Evolutionary conservation across 352 stramenopile species (phyloP), one percentile per base, ranked within the genome.

Genomic region (Elongisporangium senticosum): DNA sequence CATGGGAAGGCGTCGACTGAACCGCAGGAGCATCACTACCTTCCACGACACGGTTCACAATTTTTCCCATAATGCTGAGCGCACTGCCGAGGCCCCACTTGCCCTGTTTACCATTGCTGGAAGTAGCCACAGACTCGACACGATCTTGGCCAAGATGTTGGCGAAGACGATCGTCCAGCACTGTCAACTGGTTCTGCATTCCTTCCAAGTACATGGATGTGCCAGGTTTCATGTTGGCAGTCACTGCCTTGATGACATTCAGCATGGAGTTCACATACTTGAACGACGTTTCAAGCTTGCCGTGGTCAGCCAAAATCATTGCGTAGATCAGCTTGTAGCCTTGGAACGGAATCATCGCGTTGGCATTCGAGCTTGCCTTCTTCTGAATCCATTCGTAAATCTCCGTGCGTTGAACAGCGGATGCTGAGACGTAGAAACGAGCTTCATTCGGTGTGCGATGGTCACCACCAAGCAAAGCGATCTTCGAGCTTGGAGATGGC

Each of bases 251-350:
- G 48, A 96, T 82, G 19, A 89, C 71, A n/a, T 68, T 77, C 17
- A 93, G 64, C 86, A 96, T 96, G 15, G 84, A 79, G 52, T 79
- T 88, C 55, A 96, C 84, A 56, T 96, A 96, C 65, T 90, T 91
- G 68, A 93, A 94, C 19, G 86, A 72, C 14, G 78, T 86, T 57
- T 93, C 84, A 10, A 92, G 64, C 64, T 90, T 91, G 33, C 86
- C 86, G 61, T 90, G 78, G 62, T 96, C 86, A 0, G 84, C 86
- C 24, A 96, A 61, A 23, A 92, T 68, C 81, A 93, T 93, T 21
- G 87, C 81, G 57, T 96, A 89, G 56, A 96, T 93, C 33, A 95
- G 68, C 62, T 96, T 96, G 72, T 95, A 96, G 20, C 85, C 87
- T 60, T 96, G 87, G 65, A 95, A 94, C 22, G 87, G 79, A 53